Evolutionary conservation across 768 basidiomycete species (phyloP).

Genomic region (Russula virescens): DNA sequence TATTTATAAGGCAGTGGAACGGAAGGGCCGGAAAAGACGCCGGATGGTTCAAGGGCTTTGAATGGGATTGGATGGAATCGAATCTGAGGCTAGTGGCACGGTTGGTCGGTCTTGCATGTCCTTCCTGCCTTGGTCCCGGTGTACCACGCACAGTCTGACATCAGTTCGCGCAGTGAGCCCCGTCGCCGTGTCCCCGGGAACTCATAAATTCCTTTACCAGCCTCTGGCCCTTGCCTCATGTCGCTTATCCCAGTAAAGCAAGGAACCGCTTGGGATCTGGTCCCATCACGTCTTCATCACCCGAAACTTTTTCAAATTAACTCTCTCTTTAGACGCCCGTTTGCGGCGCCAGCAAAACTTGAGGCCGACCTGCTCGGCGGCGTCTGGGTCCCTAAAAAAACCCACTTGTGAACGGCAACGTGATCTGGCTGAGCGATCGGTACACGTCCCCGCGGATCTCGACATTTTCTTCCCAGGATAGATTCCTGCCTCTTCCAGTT

Average conservation of each 20-base stretch:
- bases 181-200: conserved; percentile 13
- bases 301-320: conserved; percentile 17
- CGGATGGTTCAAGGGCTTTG: conserved; percentile 14
- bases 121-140: background rate
- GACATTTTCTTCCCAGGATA: conserved; percentile 17
- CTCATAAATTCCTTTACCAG: background rate
- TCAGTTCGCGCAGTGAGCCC: conserved; percentile 5
- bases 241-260: conserved; percentile 8
- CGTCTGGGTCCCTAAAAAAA: conserved; percentile 16
- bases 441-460: conserved; percentile 21
- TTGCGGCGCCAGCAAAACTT: conserved; percentile 16
- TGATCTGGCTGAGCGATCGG: conserved; percentile 21
- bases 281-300: conserved; percentile 3
- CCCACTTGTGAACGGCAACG: conserved; percentile 17
- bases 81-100: too few relatives aligned
- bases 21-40: conserved; percentile 17
- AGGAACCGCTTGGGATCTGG: conserved; percentile 2
- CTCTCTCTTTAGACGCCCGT: background rate
- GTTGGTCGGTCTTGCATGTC: background rate
- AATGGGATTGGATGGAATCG: background rate
- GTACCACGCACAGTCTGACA: conserved; percentile 10
- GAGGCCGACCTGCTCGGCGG: conserved; percentile 21
- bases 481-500: background rate
- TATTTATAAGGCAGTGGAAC: conserved; percentile 19
- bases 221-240: conserved; percentile 13